These are phyloP conservation scores for Mycosphaerella arachidis DNA, from an alignment of 2,329 filamentous ascomycete species.

Conservation along the genomic window DNA sequence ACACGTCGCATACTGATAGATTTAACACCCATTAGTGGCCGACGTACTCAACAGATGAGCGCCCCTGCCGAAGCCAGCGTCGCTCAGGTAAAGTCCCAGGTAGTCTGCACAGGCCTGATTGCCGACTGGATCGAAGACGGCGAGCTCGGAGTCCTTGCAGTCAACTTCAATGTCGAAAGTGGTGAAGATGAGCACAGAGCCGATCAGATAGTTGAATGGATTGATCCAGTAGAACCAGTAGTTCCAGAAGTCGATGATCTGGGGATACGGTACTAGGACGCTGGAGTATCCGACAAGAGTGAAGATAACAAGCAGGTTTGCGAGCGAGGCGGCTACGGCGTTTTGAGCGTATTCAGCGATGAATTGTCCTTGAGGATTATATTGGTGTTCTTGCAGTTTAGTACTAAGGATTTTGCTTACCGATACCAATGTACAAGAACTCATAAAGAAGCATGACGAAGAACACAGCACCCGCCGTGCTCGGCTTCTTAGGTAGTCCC, in stretches of 20 bases:
- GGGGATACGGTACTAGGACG: slow-evolving; percentile 30
- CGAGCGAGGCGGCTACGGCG: slow-evolving; percentile 42
- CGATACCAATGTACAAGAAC: slow-evolving; percentile 50
- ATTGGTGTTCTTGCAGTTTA: too few relatives aligned
- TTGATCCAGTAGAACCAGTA: slow-evolving; percentile 38
- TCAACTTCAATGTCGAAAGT: slow-evolving; percentile 39
- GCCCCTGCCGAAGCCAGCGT: slow-evolving; percentile 37
- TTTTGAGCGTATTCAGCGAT: slow-evolving; percentile 43
- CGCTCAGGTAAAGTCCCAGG: slow-evolving; percentile 48
- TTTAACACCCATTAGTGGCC: slow-evolving; percentile 51
- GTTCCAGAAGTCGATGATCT: slow-evolving; percentile 32
- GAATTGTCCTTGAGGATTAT: slow-evolving; percentile 41
- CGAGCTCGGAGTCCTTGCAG: slow-evolving; percentile 35
- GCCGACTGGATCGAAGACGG: slow-evolving; percentile 45
- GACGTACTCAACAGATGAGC: slow-evolving; percentile 55
- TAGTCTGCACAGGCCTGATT: slow-evolving; percentile 56
- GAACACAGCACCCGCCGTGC: slow-evolving; percentile 44
- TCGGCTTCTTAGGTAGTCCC: slow-evolving; percentile 22
- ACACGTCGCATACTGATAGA: slow-evolving; percentile 57
- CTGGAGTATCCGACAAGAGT: slow-evolving; percentile 31
- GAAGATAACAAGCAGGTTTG: slow-evolving; percentile 36
- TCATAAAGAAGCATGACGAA: slow-evolving; percentile 53
- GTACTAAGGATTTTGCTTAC: slow-evolving; percentile 21
- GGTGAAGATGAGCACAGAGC: slow-evolving; percentile 36
- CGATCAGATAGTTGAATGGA: slow-evolving; percentile 42